Evolutionary conservation across 768 basidiomycete species (phyloP), one percentile per base, ranked within the genome.

Genomic region (Thelephora aurantiotincta): DNA sequence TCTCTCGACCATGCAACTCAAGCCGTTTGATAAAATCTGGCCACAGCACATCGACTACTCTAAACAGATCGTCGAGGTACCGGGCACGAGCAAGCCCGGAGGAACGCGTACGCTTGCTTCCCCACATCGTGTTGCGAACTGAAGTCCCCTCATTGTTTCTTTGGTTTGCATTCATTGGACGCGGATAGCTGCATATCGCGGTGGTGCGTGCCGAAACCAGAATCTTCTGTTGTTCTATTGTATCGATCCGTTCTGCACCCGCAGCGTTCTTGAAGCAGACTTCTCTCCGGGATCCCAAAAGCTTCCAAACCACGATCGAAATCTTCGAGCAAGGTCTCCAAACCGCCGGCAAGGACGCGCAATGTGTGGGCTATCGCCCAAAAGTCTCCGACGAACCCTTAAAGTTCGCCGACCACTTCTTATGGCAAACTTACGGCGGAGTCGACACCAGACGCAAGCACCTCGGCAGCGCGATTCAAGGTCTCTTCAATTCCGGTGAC

Each of bases 41-140:
- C 71, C 73, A 12, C 58, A 52, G 5, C 56, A 64, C 30, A 37
- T 66, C 38, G 64, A 86, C 44, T 82, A 73, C 57, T 67, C 70
- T 33, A 71, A 64, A 49, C 88, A 91, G 64, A 66, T 74, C n/a
- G 63, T 80, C 14, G 63, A 72, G 45, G 77, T 90, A 16, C 80
- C 87, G 16, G 86, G 83, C 16, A 89, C 88, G 1, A 82, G 82
- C 63, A 74, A 74, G 43, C 77, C 83, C 11, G 86, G 86, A 33
- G 82, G 86, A 64, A 82, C 84, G 52, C 23, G 41, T 48, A 30
- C 30, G 26, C 36, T 3, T 20, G 26, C 26, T 43, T 44, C 22
- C 26, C 16, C 37, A 30, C 49, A 11, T 38, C 43, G 14, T 36
- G 9, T 30, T 30, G 26, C 26, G 5, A 30, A 30, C 26, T 30